Evolutionary conservation across 1,139 yeast species (phyloP).

Genomic region (Hyphopichia fennica): DNA sequence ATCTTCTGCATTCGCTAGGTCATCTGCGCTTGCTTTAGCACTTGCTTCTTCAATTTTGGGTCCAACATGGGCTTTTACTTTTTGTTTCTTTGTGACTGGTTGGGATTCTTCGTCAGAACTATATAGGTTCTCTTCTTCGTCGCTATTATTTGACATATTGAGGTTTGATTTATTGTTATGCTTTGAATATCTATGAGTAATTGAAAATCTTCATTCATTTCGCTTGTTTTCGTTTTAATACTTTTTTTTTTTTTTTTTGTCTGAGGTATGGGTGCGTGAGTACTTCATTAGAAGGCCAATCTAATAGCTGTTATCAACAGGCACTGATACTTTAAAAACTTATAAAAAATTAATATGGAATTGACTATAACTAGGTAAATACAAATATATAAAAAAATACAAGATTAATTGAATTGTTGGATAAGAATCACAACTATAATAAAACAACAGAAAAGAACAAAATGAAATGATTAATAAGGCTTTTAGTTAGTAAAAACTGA

Average conservation of each 20-base stretch:
- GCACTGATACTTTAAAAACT: too few relatives aligned
- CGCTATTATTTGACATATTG: constrained; percentile 3
- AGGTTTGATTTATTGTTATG: not conserved
- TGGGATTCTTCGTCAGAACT: constrained; percentile 5
- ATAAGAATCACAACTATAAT: not conserved
- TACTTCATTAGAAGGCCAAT: too few relatives aligned
- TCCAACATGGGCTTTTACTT: not conserved
- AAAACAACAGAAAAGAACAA: not conserved
- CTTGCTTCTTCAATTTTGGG: not conserved
- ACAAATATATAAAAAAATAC: too few relatives aligned
- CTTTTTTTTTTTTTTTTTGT: too few relatives aligned
- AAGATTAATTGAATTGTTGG: not conserved
- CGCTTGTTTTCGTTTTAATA: not conserved
- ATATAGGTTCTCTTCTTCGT: constrained; percentile 5
- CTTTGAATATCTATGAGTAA: not conserved
- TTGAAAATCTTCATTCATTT: not conserved
- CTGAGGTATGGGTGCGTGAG: too few relatives aligned
- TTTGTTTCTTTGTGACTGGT: constrained; percentile 4
- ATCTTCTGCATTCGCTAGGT: not conserved
- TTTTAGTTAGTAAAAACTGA: too few relatives aligned
- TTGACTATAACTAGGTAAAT: too few relatives aligned
- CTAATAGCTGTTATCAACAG: too few relatives aligned
- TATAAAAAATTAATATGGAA: too few relatives aligned
- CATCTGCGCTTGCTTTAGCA: not conserved
- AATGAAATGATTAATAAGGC: too few relatives aligned